Percentiles rank a stretch among this genome's conserved stretches.
These are phyloP conservation scores for Trametes villosa DNA, from an alignment of 768 basidiomycete species.

Conservation along the genomic window DNA sequence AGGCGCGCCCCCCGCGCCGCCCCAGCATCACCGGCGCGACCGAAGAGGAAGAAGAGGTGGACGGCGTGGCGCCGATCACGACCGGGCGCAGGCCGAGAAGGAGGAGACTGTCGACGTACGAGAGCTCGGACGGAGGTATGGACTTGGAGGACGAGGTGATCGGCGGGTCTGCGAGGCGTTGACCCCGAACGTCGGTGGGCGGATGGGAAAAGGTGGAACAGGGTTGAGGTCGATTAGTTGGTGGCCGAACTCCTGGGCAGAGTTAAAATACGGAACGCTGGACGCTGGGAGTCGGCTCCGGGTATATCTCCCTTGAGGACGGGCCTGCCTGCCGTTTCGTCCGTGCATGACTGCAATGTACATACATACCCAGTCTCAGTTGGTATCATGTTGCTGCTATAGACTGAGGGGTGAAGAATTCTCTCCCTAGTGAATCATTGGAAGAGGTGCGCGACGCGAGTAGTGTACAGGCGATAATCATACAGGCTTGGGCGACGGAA, in stretches of 20 bases:
- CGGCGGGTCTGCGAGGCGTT: constrained; percentile 43
- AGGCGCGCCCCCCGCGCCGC: constrained; percentile 28
- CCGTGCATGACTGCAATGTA: not conserved
- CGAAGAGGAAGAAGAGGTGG: constrained; percentile 19
- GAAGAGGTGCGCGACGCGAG: too few species aligned
- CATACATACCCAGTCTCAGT: not conserved
- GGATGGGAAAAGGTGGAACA: not conserved
- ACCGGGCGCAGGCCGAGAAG: constrained; percentile 33
- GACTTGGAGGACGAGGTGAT: constrained; percentile 51
- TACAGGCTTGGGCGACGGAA: not conserved
- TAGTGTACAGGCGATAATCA: not conserved
- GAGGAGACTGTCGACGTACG: constrained; percentile 54
- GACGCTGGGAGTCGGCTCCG: not conserved
- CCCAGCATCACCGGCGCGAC: not conserved
- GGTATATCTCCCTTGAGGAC: too few species aligned
- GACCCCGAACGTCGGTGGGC: not conserved
- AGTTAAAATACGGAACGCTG: not conserved
- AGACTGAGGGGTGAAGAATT: too few species aligned
- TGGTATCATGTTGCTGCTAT: not conserved
- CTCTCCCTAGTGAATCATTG: too few species aligned
- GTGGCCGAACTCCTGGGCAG: not conserved
- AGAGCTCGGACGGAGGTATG: constrained; percentile 49
- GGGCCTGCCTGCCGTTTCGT: constrained; percentile 40
- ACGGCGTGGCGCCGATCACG: constrained; percentile 21
- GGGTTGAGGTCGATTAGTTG: not conserved